These are phyloP conservation scores for Rhynchospora tenuis DNA, from an alignment of 176 grass and related monocot species.

Conservation along the genomic window DNA sequence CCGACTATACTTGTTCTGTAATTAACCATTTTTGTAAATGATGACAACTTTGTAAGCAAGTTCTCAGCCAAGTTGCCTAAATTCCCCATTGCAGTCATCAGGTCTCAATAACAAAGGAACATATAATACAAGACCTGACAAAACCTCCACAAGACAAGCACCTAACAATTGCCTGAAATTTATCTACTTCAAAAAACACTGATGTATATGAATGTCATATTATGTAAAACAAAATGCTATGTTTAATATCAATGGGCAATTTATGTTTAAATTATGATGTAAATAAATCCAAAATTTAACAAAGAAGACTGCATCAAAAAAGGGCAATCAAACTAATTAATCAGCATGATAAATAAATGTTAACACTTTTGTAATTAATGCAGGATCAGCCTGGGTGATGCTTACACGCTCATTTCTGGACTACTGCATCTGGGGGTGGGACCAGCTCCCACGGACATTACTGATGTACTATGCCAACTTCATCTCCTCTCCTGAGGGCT, in stretches of 20 bases:
- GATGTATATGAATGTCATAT: not conserved
- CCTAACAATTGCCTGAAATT: not conserved
- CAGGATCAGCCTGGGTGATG: conserved; percentile 97
- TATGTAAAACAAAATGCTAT: not conserved
- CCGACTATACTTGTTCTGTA: not conserved
- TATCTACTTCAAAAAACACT: not conserved
- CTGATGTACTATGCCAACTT: conserved; percentile 93
- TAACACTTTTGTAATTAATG: not conserved
- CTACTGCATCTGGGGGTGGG: conserved; percentile 86
- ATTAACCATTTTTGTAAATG: not conserved
- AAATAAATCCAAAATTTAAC: not conserved
- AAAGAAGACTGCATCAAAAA: not conserved
- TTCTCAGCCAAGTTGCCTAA: not conserved
- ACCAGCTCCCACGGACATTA: conserved; percentile 71
- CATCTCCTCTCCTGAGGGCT: conserved; percentile 89
- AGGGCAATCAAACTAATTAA: not conserved
- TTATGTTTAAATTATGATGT: not conserved
- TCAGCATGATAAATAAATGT: not conserved
- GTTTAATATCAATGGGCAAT: not conserved
- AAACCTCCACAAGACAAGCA: not conserved
- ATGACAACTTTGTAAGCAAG: not conserved
- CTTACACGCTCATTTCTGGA: conserved; percentile 66
- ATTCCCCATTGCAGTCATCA: not conserved
- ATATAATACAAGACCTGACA: not conserved
- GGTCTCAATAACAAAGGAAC: not conserved